Evolutionary conservation across 2,329 filamentous ascomycete genomes (phyloP).

Genomic region (Diaporthe sp.): DNA sequence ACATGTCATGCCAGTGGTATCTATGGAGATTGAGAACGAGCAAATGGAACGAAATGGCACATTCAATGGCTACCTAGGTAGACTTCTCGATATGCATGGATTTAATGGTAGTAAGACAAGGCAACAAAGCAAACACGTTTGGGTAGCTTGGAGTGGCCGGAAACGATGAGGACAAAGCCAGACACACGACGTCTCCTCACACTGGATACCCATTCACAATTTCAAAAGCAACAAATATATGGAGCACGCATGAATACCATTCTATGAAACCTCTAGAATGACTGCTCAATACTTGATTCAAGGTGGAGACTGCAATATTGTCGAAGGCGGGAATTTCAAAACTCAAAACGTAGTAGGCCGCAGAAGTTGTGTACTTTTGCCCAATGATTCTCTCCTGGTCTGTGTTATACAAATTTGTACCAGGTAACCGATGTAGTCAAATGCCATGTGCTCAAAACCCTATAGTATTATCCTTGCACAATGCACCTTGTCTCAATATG

Average conservation of each 20-base stretch:
- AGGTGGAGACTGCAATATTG: background rate
- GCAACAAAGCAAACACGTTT: background rate
- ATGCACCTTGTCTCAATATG: background rate
- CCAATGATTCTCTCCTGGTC: background rate
- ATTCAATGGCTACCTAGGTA: background rate
- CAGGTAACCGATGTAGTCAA: accelerated
- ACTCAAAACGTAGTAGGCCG: background rate
- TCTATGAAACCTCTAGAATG: background rate
- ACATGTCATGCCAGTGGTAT: background rate
- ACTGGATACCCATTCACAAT: background rate
- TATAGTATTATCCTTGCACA: background rate
- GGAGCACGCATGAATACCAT: background rate
- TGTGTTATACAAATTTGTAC: background rate
- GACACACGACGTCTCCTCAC: background rate
- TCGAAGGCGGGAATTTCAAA: background rate
- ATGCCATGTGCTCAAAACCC: background rate
- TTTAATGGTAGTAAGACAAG: background rate
- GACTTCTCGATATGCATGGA: background rate
- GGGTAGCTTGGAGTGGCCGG: background rate
- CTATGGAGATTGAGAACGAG: background rate
- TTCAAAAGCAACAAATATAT: background rate
- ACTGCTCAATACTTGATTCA: background rate
- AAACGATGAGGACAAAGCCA: conserved; percentile 18
- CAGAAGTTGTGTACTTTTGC: background rate
- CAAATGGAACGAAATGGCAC: background rate